Evolutionary conservation across 1,139 yeast species (phyloP).

Genomic region (Hyphopichia burtonii): DNA sequence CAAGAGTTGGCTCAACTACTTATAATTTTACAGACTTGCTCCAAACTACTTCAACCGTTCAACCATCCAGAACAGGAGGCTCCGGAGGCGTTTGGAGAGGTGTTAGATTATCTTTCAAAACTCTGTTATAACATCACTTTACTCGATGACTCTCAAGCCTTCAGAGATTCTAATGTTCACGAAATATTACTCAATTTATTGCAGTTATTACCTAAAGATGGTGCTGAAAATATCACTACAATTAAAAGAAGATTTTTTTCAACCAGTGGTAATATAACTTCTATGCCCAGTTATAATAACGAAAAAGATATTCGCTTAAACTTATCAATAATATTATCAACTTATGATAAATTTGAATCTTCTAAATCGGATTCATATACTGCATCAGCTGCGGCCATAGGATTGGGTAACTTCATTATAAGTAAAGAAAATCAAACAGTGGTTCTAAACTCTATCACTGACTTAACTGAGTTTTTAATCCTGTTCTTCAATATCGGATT

Average conservation of each 20-base stretch:
- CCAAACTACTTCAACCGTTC: background rate
- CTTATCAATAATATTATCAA: slow-evolving; percentile 1
- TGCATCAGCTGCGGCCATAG: slow-evolving; percentile 19
- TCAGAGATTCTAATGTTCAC: background rate
- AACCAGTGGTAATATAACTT: slow-evolving; percentile 35
- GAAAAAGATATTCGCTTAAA: slow-evolving; percentile 9
- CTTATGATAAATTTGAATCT: background rate
- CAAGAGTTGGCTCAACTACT: background rate
- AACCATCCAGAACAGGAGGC: background rate
- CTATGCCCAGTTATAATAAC: slow-evolving; percentile 24
- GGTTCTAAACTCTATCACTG: slow-evolving; percentile 7
- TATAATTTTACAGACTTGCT: background rate
- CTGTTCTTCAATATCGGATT: slow-evolving; percentile 22
- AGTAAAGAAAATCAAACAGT: slow-evolving; percentile 15
- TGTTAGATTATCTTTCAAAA: slow-evolving; percentile 10
- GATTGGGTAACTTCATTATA: slow-evolving; percentile 28
- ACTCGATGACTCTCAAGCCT: slow-evolving; percentile 13
- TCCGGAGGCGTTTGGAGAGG: background rate
- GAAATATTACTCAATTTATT: background rate
- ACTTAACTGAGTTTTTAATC: slow-evolving; percentile 16
- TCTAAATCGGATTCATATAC: slow-evolving; percentile 1
- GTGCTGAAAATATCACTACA: slow-evolving; percentile 9
- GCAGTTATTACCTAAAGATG: background rate
- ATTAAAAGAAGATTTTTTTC: slow-evolving; percentile 34
- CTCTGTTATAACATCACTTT: slow-evolving; percentile 16